phyloP scores from a whole-genome alignment of 306 rosid genomes.

The Prosopis cineraria region DNA sequence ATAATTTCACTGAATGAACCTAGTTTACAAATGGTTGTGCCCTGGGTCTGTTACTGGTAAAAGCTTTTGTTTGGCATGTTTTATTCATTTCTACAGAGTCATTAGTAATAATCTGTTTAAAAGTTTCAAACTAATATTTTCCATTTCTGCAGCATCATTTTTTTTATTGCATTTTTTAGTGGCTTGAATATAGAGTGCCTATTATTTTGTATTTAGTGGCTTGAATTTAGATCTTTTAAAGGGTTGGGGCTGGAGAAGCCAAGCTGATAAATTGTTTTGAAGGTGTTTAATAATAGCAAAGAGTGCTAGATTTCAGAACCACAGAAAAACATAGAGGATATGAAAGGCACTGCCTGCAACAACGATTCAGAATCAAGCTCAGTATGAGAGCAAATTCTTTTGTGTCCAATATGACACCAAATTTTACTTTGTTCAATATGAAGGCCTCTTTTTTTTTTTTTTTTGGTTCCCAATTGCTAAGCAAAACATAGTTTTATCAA shows the following conservation, averaged over 20 bases:
- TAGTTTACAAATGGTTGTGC: background rate
- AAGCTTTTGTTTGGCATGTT: background rate
- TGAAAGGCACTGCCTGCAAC: too few species aligned
- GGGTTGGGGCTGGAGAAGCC: background rate
- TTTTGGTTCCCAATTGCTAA: too few species aligned
- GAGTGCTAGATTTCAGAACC: background rate
- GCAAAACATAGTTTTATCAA: too few species aligned
- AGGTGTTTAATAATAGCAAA: background rate
- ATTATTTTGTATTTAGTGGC: background rate
- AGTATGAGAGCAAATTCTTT: too few species aligned
- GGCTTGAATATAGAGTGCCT: background rate
- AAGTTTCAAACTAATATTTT: background rate
- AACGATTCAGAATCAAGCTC: too few species aligned
- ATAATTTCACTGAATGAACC: background rate
- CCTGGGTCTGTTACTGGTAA: background rate
- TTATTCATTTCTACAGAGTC: background rate
- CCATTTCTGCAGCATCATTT: too few species aligned
- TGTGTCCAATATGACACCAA: too few species aligned
- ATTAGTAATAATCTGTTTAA: background rate
- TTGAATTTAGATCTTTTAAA: background rate
- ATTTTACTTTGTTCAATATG: too few species aligned
- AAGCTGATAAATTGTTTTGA: background rate
- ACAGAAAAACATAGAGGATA: too few species aligned
- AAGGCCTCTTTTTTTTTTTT: too few species aligned
- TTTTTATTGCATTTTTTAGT: background rate